phyloP scores from a whole-genome alignment of 805 yeast genomes.

The Lachancea lanzarotensis region DNA sequence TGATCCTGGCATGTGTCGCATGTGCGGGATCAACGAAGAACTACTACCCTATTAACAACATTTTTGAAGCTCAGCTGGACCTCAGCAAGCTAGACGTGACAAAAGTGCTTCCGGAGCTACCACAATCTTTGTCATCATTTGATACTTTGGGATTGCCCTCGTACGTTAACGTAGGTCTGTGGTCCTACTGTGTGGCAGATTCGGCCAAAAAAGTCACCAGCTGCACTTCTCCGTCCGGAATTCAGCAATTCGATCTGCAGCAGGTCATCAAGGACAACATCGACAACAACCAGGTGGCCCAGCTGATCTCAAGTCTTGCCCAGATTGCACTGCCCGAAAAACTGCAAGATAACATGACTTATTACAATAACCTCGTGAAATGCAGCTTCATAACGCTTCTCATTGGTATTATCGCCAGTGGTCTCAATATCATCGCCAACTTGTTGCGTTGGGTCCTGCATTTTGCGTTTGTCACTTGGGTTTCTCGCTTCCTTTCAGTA shows the following conservation, averaged over 20 bases:
- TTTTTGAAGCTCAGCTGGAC: conserved; percentile 45
- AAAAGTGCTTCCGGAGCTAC: conserved; percentile 10
- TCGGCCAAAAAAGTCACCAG: conserved; percentile 13
- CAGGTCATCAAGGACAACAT: conserved; percentile 23
- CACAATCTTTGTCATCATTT: conserved; percentile 10
- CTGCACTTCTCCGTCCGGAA: conserved; percentile 29
- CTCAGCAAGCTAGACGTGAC: conserved; percentile 29
- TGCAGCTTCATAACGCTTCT: conserved; percentile 54
- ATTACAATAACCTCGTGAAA: conserved; percentile 43
- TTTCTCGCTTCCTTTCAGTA: conserved; percentile 41
- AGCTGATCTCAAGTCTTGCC: conserved; percentile 18
- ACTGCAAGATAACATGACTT: conserved; percentile 40
- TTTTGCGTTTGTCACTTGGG: conserved; percentile 42
- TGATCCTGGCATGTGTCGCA: conserved; percentile 43
- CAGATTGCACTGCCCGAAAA: conserved; percentile 48
- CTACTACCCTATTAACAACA: conserved; percentile 37
- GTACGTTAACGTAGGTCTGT: conserved; percentile 48
- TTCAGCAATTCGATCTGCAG: conserved; percentile 25
- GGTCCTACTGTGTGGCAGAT: conserved; percentile 56
- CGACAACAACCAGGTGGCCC: conserved; percentile 21
- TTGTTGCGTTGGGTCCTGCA: conserved; percentile 32
- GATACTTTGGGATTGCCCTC: conserved; percentile 36
- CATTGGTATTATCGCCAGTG: conserved; percentile 41
- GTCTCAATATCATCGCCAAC: conserved; percentile 36
- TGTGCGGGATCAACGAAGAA: conserved; percentile 46